phyloP scores from a whole-genome alignment of 306 rosid species.

The Cucumis melo region DNA sequence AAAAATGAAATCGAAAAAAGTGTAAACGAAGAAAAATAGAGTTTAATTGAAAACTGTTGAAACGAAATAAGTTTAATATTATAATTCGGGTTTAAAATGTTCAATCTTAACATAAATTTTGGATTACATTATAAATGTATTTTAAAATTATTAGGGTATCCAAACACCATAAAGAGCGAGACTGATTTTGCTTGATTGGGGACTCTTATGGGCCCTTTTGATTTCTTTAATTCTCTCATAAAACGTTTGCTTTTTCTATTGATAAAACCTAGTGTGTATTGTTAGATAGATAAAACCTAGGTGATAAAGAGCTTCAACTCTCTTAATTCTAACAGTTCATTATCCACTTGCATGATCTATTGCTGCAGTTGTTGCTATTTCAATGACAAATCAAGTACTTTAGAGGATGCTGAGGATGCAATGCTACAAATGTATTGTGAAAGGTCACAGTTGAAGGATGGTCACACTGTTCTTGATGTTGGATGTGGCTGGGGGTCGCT shows the following conservation, averaged over 20 bases:
- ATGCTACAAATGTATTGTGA: slow-evolving; percentile 61
- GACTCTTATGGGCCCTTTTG: background rate
- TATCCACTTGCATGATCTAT: background rate
- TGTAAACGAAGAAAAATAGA: too few species aligned
- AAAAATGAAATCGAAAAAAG: too few species aligned
- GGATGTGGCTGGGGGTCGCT: slow-evolving; percentile 98
- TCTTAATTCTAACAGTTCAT: background rate
- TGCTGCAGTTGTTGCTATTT: slow-evolving; percentile 71
- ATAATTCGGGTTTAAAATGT: too few species aligned
- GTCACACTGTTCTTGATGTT: slow-evolving; percentile 64
- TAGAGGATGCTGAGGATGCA: slow-evolving; percentile 83
- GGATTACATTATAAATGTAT: too few species aligned
- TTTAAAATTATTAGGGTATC: too few species aligned
- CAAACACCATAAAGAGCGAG: too few species aligned
- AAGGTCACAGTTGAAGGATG: slow-evolving; percentile 58
- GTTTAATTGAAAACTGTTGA: too few species aligned
- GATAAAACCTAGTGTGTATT: background rate
- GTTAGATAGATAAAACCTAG: background rate
- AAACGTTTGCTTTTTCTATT: background rate
- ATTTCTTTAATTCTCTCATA: background rate
- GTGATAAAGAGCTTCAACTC: background rate
- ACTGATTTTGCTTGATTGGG: too few species aligned
- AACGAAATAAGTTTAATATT: too few species aligned
- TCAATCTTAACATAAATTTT: too few species aligned
- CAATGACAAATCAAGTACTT: slow-evolving; percentile 34